These are phyloP conservation scores for Thermomucor indicae-seudaticae DNA, from an alignment of 371 early-diverging fungal species.

Conservation along the genomic window DNA sequence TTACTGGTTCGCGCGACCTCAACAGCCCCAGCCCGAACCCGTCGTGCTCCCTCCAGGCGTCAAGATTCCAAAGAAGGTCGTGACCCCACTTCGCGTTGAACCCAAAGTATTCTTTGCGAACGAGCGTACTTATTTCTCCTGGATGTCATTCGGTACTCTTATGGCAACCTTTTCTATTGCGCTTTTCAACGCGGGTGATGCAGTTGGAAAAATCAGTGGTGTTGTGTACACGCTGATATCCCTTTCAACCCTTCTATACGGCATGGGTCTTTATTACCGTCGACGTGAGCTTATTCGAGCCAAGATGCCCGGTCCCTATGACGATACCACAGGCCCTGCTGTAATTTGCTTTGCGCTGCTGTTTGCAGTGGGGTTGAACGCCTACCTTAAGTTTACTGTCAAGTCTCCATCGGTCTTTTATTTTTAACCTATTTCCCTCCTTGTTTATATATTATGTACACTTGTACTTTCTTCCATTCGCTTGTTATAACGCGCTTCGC, in stretches of 20 bases:
- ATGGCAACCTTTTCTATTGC: slow-evolving; percentile 78
- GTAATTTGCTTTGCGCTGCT: slow-evolving; percentile 84
- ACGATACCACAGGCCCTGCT: slow-evolving; percentile 78
- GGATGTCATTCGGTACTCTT: slow-evolving; percentile 77
- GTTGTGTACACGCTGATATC: slow-evolving; percentile 81
- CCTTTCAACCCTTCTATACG: slow-evolving; percentile 84
- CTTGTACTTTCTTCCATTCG: too few relatives aligned
- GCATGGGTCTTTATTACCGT: slow-evolving; percentile 91
- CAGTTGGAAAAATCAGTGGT: slow-evolving; percentile 69
- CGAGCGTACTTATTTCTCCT: slow-evolving; percentile 97
- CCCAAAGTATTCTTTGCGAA: slow-evolving; percentile 99
- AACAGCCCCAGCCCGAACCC: slow-evolving; percentile 9
- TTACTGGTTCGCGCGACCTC: too few relatives aligned
- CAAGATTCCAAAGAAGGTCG: slow-evolving; percentile 60
- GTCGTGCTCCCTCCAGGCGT: slow-evolving; percentile 49
- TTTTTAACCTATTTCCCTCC: slow-evolving; percentile 8
- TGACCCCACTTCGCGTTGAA: slow-evolving; percentile 89
- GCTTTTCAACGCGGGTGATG: slow-evolving; percentile 83
- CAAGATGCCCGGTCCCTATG: slow-evolving; percentile 75
- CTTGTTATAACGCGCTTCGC: too few relatives aligned
- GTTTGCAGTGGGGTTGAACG: slow-evolving; percentile 85
- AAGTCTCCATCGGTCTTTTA: slow-evolving; percentile 20
- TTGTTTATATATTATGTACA: too few relatives aligned
- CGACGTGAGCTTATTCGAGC: slow-evolving; percentile 77
- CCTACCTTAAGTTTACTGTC: slow-evolving; percentile 72